Percentiles rank a stretch among this genome's conserved stretches.
Evolutionary conservation across 1,284 basidiomycete genomes (phyloP).

Genomic region (Sphagnurus paluster): DNA sequence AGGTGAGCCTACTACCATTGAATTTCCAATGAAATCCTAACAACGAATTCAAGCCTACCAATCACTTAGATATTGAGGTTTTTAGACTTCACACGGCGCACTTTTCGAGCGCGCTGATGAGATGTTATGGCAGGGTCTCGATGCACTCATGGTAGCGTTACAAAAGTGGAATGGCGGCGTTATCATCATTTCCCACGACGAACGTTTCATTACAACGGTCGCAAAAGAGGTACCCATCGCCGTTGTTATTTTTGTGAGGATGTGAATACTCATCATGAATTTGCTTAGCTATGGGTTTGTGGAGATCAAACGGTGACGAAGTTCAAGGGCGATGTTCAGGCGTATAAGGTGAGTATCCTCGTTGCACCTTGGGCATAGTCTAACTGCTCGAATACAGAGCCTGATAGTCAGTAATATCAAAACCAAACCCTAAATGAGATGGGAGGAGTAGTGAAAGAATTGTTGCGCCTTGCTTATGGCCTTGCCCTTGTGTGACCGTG

Average conservation of each 20-base stretch:
- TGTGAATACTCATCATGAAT: background rate
- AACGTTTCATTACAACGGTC: constrained; percentile 86
- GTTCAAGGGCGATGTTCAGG: constrained; percentile 89
- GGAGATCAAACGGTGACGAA: constrained; percentile 82
- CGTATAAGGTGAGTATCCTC: constrained; percentile 80
- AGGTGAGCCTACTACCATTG: constrained; percentile 47
- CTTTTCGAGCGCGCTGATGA: constrained; percentile 4
- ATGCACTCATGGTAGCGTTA: constrained; percentile 91
- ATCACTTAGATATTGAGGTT: constrained; percentile 95
- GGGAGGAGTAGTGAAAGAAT: background rate
- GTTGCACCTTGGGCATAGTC: constrained; percentile 4
- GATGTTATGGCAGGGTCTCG: constrained; percentile 67
- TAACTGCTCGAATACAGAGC: constrained; percentile 41
- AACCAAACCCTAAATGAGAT: constrained; percentile 46
- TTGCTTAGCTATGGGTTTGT: constrained; percentile 82
- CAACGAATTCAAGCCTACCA: constrained; percentile 72
- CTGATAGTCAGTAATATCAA: constrained; percentile 83
- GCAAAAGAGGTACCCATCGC: constrained; percentile 61
- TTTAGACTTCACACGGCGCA: constrained; percentile 10
- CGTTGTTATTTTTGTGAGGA: background rate
- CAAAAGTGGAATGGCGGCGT: constrained; percentile 95
- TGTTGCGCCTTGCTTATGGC: no score
- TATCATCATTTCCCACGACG: constrained; percentile 92
- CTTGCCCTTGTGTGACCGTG: no score
- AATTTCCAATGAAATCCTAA: constrained; percentile 8